phyloP scores from a whole-genome alignment of 2,329 filamentous ascomycete genomes.

The Fusarium stilboides region DNA sequence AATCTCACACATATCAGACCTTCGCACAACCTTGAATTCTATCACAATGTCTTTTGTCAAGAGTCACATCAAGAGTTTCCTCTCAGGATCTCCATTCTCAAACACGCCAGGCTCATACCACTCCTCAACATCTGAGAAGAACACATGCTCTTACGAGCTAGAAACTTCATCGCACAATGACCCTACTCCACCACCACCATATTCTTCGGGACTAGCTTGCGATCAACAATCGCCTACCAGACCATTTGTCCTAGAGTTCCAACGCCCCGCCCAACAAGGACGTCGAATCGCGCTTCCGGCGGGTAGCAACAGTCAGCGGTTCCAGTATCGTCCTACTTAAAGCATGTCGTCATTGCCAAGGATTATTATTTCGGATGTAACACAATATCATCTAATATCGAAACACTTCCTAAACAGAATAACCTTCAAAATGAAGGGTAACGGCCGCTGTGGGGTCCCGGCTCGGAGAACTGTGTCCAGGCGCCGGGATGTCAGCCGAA shows the following conservation, averaged over 20 bases:
- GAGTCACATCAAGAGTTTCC: constrained; percentile 15
- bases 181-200: constrained; percentile 11
- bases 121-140: constrained; percentile 6
- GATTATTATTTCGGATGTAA: neutral
- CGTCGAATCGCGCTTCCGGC: constrained; percentile 6
- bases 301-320: constrained; percentile 5
- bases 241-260: constrained; percentile 24
- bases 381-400: no score
- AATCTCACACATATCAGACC: neutral
- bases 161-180: constrained; percentile 5
- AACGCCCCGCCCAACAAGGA: constrained; percentile 21
- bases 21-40: neutral
- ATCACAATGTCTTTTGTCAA: constrained; percentile 12
- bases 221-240: constrained; percentile 7
- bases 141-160: constrained; percentile 5
- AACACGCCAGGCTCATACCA: neutral
- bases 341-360: neutral
- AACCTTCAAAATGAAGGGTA: neutral
- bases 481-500: neutral
- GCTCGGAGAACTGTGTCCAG: neutral
- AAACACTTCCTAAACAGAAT: neutral
- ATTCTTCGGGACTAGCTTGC: constrained; percentile 1
- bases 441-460: neutral
- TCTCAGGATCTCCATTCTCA: constrained; percentile 7
- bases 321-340: constrained; percentile 17